Evolutionary conservation across 305 asterid species (phyloP).

Genomic region (Fraxinus xanthoxyloides): DNA sequence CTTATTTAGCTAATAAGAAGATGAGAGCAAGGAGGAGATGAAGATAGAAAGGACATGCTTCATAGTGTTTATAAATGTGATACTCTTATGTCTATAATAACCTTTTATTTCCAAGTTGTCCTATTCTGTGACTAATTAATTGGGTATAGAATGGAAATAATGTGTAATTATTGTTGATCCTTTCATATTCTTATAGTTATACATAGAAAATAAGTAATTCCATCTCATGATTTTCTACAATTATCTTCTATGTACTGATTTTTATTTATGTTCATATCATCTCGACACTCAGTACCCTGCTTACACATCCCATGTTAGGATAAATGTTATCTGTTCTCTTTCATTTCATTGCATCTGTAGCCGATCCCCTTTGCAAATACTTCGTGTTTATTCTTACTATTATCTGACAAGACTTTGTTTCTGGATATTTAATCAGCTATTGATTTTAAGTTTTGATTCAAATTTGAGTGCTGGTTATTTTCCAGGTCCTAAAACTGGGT

Average conservation of each 20-base stretch:
- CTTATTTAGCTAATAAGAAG: background rate
- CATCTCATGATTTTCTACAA: background rate
- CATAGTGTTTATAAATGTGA: background rate
- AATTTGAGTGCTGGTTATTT: background rate
- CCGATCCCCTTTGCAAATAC: background rate
- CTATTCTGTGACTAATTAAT: background rate
- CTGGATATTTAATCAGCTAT: slow-evolving; percentile 3
- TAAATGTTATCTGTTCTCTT: background rate
- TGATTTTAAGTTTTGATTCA: slow-evolving; percentile 9
- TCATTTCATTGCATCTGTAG: background rate
- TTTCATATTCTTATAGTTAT: background rate
- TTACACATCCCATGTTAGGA: background rate
- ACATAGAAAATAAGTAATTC: background rate
- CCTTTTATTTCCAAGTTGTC: background rate
- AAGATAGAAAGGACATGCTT: background rate
- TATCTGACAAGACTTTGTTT: background rate
- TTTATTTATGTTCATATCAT: background rate
- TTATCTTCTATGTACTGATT: too few relatives aligned
- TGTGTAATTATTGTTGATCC: background rate
- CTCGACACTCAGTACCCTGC: background rate
- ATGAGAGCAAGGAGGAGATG: background rate
- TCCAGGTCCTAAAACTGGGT: slow-evolving; percentile 85
- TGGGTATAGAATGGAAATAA: background rate
- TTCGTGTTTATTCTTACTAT: background rate
- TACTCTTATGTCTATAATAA: background rate